These are phyloP conservation scores for Takashimella koratensis DNA, from an alignment of 1,284 basidiomycete species.

Conservation along the genomic window DNA sequence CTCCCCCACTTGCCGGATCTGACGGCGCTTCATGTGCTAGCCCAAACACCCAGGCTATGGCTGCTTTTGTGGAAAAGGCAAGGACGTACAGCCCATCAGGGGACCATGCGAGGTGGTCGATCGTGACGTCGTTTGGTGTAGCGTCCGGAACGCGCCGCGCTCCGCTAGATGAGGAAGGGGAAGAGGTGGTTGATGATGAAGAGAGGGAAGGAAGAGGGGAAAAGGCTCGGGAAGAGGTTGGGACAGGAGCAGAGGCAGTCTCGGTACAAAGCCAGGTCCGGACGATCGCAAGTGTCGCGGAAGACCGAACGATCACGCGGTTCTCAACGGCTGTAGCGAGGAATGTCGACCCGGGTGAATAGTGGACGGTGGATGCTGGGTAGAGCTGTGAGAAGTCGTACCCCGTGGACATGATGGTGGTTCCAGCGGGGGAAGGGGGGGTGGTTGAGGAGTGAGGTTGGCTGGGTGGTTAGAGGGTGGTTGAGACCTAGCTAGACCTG, in stretches of 20 bases:
- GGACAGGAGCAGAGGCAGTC: neutral
- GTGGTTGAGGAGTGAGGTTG: no score
- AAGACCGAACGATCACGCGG: conserved; percentile 40
- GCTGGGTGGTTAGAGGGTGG: no score
- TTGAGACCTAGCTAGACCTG: no score
- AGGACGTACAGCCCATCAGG: conserved; percentile 75
- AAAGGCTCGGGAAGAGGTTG: neutral
- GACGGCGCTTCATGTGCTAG: conserved; percentile 60
- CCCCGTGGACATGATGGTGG: conserved; percentile 30
- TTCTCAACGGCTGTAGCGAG: conserved; percentile 34
- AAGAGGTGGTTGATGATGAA: neutral
- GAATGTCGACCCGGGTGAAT: conserved; percentile 48
- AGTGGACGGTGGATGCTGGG: conserved; percentile 24
- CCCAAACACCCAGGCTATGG: conserved; percentile 56
- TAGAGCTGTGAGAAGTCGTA: conserved; percentile 44
- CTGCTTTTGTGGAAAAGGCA: conserved; percentile 63
- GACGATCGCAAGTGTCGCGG: conserved; percentile 39
- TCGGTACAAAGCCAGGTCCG: conserved; percentile 34
- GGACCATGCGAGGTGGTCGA: conserved; percentile 76
- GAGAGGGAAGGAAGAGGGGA: neutral
- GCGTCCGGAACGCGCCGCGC: no score
- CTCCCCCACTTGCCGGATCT: conserved; percentile 57
- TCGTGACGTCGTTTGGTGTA: conserved; percentile 26
- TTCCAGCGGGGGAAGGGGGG: no score
- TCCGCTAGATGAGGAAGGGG: no score